A percentile compares a stretch with the other conserved stretches of the same genome.
These are phyloP conservation scores for Nothophaeocryptopus gaeumannii DNA, from an alignment of 2,329 filamentous ascomycete genomes.

Conservation along the genomic window DNA sequence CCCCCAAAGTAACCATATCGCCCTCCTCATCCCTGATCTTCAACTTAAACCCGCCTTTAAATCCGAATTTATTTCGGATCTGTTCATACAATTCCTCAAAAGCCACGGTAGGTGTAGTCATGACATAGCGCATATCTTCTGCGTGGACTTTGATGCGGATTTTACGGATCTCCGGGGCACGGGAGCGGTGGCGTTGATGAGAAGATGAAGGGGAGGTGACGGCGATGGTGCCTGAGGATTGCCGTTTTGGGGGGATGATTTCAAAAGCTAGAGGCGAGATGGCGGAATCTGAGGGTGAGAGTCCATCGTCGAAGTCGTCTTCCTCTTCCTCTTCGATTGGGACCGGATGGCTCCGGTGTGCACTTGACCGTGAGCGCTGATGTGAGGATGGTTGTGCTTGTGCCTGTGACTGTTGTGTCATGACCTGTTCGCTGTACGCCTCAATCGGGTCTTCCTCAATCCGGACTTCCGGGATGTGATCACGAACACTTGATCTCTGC, in stretches of 20 bases:
- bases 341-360: conserved; percentile 47
- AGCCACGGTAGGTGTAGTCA: conserved; percentile 69
- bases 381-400: conserved; percentile 20
- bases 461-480: conserved; percentile 63
- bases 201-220: background rate
- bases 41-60: conserved; percentile 74
- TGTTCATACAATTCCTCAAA: conserved; percentile 75
- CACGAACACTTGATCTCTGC: conserved; percentile 55
- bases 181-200: conserved; percentile 50
- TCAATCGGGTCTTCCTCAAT: conserved; percentile 39
- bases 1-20: conserved; percentile 95
- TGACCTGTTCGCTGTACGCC: conserved; percentile 28
- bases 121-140: conserved; percentile 88
- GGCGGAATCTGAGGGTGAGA: conserved; percentile 26
- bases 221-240: background rate
- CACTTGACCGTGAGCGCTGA: conserved; percentile 33
- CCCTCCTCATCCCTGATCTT: conserved; percentile 84
- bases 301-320: conserved; percentile 53
- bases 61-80: conserved; percentile 81
- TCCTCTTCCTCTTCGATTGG: conserved; percentile 81
- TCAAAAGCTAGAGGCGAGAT: conserved; percentile 56
- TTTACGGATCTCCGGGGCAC: conserved; percentile 63
- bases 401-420: conserved; percentile 9
- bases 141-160: conserved; percentile 89
- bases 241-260: conserved; percentile 40